phyloP scores from a whole-genome alignment of 2,329 filamentous ascomycete species.

The Diaporthe capsici region DNA sequence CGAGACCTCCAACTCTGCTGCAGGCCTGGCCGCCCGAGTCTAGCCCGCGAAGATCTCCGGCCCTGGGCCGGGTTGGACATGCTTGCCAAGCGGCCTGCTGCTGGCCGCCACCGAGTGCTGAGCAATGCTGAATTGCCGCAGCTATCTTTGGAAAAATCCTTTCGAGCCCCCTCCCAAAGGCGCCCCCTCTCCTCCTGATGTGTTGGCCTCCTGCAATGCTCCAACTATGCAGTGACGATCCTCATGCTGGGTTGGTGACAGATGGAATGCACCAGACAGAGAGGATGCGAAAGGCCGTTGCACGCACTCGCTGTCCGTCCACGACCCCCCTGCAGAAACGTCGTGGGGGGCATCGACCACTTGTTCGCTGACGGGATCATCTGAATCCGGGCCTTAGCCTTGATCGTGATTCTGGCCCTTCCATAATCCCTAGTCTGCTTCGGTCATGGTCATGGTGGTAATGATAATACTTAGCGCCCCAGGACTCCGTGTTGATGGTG shows the following conservation, averaged over 20 bases:
- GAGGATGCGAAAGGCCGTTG: constrained; percentile 21
- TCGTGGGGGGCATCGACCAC: background rate
- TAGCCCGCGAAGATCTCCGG: constrained; percentile 26
- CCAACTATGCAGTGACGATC: constrained; percentile 29
- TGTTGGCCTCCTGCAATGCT: constrained; percentile 1
- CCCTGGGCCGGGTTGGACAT: constrained; percentile 4
- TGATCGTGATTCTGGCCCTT: constrained; percentile 32
- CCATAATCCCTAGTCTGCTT: constrained; percentile 35
- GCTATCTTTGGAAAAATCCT: constrained; percentile 33
- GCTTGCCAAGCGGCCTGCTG: constrained; percentile 20
- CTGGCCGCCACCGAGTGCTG: constrained; percentile 9
- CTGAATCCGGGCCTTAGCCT: background rate
- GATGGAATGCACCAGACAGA: background rate
- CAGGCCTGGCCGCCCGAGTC: constrained; percentile 11
- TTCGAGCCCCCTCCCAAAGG: background rate
- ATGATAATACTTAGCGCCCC: constrained; percentile 2
- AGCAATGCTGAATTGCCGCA: constrained; percentile 26
- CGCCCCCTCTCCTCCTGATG: background rate
- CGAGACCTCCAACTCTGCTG: constrained; percentile 31
- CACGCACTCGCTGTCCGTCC: constrained; percentile 1
- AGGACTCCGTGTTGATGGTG: constrained; percentile 20
- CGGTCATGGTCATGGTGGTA: constrained; percentile 28
- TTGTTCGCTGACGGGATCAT: constrained; percentile 6
- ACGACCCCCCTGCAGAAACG: constrained; percentile 12
- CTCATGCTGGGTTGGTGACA: constrained; percentile 11